Conservation (phyloP, 2,329 filamentous ascomycete species). For the Diplocarpon rosae region DNA sequence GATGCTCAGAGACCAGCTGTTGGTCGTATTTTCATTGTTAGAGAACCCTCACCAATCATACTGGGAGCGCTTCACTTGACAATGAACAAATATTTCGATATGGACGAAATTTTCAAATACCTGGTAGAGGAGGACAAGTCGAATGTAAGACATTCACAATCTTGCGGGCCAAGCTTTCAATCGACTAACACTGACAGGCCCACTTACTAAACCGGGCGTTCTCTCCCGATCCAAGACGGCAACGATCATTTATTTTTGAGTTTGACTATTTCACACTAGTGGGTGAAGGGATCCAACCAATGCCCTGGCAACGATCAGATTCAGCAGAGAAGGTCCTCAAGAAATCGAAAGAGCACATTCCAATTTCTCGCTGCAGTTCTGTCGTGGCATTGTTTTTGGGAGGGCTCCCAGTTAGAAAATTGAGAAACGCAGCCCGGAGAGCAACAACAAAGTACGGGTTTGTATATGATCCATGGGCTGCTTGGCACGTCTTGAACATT, state of each 20-base stretch:
- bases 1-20: constrained; percentile 13
- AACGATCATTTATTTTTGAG: constrained; percentile 48
- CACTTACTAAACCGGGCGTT: constrained; percentile 15
- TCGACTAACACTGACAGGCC: constrained; percentile 5
- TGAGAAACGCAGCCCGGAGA: constrained; percentile 38
- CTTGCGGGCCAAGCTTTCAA: constrained; percentile 10
- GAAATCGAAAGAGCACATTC: constrained; percentile 39
- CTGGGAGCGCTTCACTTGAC: constrained; percentile 49
- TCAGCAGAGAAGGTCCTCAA: constrained; percentile 25
- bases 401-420: constrained; percentile 38
- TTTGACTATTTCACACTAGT: constrained; percentile 57
- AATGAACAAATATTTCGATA: constrained; percentile 46
- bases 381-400: constrained; percentile 46
- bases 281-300: constrained; percentile 41
- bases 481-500: constrained; percentile 49
- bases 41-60: constrained; percentile 49
- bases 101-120: constrained; percentile 47
- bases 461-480: constrained; percentile 46
- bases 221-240: constrained; percentile 32
- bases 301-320: constrained; percentile 49
- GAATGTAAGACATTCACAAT: constrained; percentile 26
- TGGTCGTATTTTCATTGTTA: constrained; percentile 34
- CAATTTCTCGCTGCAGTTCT: constrained; percentile 47
- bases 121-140: constrained; percentile 39
- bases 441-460: constrained; percentile 38